A percentile compares a stretch with the other conserved stretches of the same genome.
Evolutionary conservation across 83 land plant genomes (phyloP).

Genomic region (Larix sibirica): DNA sequence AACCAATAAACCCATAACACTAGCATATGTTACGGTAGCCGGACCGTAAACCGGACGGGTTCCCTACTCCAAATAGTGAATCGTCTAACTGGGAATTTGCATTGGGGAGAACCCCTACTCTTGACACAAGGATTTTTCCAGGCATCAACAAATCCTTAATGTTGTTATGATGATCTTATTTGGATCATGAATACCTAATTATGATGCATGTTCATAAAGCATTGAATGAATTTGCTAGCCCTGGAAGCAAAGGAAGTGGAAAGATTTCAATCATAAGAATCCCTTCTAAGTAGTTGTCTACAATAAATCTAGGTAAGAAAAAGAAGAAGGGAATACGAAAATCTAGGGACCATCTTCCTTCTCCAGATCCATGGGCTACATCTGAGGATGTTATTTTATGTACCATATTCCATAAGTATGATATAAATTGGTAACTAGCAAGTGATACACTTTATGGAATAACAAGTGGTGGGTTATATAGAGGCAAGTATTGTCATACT

Average conservation of each 20-base stretch:
- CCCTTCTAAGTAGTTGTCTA: constrained; percentile 73
- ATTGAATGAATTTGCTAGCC: not conserved
- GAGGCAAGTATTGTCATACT: constrained; percentile 92
- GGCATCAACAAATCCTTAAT: no score
- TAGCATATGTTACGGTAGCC: no score
- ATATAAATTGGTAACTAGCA: constrained; percentile 83
- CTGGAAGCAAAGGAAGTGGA: constrained; percentile 57
- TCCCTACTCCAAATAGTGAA: no score
- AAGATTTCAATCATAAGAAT: constrained; percentile 63
- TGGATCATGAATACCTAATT: no score
- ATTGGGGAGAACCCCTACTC: no score
- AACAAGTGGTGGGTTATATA: constrained; percentile 78
- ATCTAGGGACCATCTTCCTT: constrained; percentile 67
- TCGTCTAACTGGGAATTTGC: no score
- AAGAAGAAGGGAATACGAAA: constrained; percentile 69
- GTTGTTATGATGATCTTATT: no score
- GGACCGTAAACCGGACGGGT: no score
- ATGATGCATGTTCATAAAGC: no score
- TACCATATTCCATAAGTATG: constrained; percentile 94
- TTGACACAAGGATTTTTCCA: no score
- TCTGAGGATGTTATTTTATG: constrained; percentile 91
- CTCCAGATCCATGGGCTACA: constrained; percentile 80
- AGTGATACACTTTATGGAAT: constrained; percentile 82
- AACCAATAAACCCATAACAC: no score
- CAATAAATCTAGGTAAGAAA: constrained; percentile 85